Percentiles rank a stretch among this genome's conserved stretches.
These are phyloP conservation scores for Phaeosphaeriaceae sp. DNA, from an alignment of 2,329 filamentous ascomycete genomes.

Conservation along the genomic window DNA sequence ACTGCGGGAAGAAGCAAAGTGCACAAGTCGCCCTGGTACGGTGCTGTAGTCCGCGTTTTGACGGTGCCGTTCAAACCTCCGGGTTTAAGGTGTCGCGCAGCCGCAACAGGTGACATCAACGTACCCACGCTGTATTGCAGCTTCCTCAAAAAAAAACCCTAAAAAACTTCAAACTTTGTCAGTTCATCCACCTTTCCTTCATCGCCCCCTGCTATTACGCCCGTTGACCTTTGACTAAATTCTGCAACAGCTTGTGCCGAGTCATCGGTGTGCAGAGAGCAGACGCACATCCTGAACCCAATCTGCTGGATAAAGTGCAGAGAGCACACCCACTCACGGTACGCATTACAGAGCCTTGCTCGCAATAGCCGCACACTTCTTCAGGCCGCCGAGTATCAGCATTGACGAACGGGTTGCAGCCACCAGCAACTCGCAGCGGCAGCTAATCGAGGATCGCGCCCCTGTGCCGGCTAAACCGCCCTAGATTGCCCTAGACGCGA, in stretches of 20 bases:
- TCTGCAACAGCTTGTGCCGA: slow-evolving; percentile 14
- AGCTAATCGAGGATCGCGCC: slow-evolving; percentile 46
- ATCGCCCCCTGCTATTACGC: slow-evolving; percentile 1
- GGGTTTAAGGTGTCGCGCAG: slow-evolving; percentile 43
- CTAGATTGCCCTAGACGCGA: slow-evolving; percentile 46
- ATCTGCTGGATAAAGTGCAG: slow-evolving; percentile 35
- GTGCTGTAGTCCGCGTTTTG: slow-evolving; percentile 18
- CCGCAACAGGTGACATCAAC: slow-evolving; percentile 34
- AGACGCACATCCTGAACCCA: slow-evolving; percentile 26
- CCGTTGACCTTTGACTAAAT: slow-evolving; percentile 21
- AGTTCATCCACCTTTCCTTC: slow-evolving; percentile 13
- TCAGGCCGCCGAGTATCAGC: slow-evolving; percentile 25
- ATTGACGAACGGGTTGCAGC: slow-evolving; percentile 37
- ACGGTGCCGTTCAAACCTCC: slow-evolving; percentile 36
- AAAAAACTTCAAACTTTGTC: slow-evolving; percentile 15
- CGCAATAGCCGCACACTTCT: slow-evolving; percentile 23
- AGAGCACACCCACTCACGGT: too few species aligned
- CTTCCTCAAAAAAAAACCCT: too few species aligned
- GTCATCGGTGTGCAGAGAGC: slow-evolving; percentile 22
- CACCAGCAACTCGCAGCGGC: slow-evolving; percentile 41
- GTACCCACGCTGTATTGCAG: slow-evolving; percentile 16
- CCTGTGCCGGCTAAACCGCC: slow-evolving; percentile 46
- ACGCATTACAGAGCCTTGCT: slow-evolving; percentile 31
- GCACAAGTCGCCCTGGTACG: slow-evolving; percentile 32
- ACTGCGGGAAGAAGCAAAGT: slow-evolving; percentile 47